A percentile compares a stretch with the other conserved stretches of the same genome.
Evolutionary conservation across 139 green algal genomes (phyloP).

Genomic region (Zygnema cylindricum): DNA sequence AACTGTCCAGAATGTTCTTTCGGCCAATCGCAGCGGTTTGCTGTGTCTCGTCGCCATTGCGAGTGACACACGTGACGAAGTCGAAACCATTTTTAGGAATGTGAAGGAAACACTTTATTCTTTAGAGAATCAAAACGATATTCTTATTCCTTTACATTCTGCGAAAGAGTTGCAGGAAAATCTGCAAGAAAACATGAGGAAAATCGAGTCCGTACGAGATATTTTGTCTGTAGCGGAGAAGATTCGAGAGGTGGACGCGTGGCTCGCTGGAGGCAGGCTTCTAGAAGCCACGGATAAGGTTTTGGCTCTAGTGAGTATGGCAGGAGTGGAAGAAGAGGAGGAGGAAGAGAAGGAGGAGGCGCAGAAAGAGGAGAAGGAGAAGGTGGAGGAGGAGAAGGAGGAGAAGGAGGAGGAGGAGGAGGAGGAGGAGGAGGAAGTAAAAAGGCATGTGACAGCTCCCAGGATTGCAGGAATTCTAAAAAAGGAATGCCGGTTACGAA

Average conservation of each 20-base stretch:
- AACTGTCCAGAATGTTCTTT: background rate
- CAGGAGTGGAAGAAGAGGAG: background rate
- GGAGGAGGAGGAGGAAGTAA: too few relatives aligned
- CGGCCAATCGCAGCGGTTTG: background rate
- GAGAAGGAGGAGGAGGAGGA: background rate
- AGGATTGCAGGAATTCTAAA: background rate
- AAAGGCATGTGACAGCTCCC: too few relatives aligned
- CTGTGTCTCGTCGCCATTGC: background rate
- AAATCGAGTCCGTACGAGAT: background rate
- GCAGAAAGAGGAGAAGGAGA: background rate
- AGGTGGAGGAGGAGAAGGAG: background rate
- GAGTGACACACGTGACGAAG: background rate
- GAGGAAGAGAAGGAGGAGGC: slow-evolving; percentile 3
- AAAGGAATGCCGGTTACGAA: background rate
- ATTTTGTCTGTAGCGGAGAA: background rate
- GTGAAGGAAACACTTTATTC: background rate
- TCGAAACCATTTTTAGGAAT: background rate
- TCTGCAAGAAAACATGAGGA: slow-evolving; percentile 2
- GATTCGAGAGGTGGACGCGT: background rate
- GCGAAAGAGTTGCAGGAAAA: slow-evolving; percentile 17
- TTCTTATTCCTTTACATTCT: background rate
- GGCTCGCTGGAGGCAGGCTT: background rate
- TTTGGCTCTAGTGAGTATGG: background rate
- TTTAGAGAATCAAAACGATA: background rate
- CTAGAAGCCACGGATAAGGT: background rate